These are phyloP conservation scores for Apophysomyces ossiformis DNA, from an alignment of 371 early-diverging fungal species.

Conservation along the genomic window DNA sequence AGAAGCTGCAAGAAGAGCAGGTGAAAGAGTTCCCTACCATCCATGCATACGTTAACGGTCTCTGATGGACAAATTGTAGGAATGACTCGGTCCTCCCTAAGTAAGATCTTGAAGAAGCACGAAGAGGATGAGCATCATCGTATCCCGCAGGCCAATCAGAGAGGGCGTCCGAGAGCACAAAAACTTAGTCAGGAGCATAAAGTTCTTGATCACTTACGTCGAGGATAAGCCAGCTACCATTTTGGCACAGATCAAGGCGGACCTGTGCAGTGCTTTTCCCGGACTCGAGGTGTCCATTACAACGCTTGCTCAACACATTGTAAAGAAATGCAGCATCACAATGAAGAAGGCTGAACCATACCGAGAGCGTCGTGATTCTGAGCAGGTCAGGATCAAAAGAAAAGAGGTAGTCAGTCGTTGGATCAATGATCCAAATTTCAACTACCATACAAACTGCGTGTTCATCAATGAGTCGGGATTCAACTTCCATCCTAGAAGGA, in stretches of 20 bases:
- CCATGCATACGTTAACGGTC: not conserved
- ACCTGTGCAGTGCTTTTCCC: not conserved
- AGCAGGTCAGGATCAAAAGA: not conserved
- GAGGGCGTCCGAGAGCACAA: not conserved
- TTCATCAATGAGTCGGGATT: constrained; percentile 17
- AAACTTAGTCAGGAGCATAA: not conserved
- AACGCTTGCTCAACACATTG: not conserved
- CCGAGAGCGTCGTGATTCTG: not conserved
- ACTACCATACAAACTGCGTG: constrained; percentile 10
- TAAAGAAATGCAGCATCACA: not conserved
- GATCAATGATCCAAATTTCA: not conserved
- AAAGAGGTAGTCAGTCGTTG: not conserved
- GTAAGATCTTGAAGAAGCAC: not conserved
- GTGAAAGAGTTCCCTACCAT: not conserved
- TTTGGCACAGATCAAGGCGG: constrained; percentile 1
- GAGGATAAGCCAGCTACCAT: not conserved
- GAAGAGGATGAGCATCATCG: not conserved
- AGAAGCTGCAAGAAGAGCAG: not conserved
- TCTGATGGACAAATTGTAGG: not conserved
- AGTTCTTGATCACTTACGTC: not conserved
- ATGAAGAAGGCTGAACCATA: constrained; percentile 1
- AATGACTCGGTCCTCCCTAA: not conserved
- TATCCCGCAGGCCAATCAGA: not conserved
- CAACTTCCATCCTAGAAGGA: constrained; percentile 1
- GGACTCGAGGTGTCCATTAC: not conserved